These are phyloP conservation scores for Pseudocercospora eumusae DNA, from an alignment of 2,329 filamentous ascomycete species.

Conservation along the genomic window DNA sequence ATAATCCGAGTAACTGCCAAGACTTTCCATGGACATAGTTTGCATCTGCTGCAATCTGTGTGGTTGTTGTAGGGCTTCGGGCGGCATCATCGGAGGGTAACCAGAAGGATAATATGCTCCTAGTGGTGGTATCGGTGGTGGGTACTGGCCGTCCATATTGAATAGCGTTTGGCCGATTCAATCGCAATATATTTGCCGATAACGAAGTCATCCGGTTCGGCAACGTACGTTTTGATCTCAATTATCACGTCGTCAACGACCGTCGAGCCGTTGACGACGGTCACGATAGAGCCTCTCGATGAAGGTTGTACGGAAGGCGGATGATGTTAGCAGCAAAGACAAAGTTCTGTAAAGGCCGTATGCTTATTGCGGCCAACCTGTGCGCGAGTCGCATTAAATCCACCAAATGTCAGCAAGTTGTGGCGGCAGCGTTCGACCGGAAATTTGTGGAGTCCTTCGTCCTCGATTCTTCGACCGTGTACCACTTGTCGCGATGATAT, in stretches of 20 bases:
- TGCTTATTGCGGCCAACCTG: constrained; percentile 28
- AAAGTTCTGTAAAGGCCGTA: constrained; percentile 25
- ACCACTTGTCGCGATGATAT: constrained; percentile 2
- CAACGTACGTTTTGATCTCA: constrained; percentile 25
- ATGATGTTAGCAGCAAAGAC: constrained; percentile 21
- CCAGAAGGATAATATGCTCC: constrained; percentile 36
- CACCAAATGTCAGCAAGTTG: constrained; percentile 26
- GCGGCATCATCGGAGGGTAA: constrained; percentile 37
- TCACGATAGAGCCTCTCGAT: constrained; percentile 22
- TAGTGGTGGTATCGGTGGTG: constrained; percentile 35
- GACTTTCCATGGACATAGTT: constrained; percentile 38
- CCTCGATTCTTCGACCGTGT: constrained; percentile 7
- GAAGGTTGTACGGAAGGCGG: constrained; percentile 27
- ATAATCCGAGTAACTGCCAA: constrained; percentile 38
- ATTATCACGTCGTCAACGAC: constrained; percentile 18
- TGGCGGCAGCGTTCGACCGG: constrained; percentile 24
- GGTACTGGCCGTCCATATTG: constrained; percentile 37
- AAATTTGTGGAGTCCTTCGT: constrained; percentile 21
- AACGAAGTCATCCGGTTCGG: constrained; percentile 18
- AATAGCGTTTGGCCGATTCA: constrained; percentile 10
- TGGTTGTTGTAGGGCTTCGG: constrained; percentile 29
- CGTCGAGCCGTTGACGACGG: constrained; percentile 23
- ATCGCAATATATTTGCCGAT: constrained; percentile 27
- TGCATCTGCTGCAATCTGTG: constrained; percentile 37
- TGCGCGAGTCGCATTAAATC: constrained; percentile 28